phyloP scores from a whole-genome alignment of 441 rosid genomes.

The Gossypium davidsonii region DNA sequence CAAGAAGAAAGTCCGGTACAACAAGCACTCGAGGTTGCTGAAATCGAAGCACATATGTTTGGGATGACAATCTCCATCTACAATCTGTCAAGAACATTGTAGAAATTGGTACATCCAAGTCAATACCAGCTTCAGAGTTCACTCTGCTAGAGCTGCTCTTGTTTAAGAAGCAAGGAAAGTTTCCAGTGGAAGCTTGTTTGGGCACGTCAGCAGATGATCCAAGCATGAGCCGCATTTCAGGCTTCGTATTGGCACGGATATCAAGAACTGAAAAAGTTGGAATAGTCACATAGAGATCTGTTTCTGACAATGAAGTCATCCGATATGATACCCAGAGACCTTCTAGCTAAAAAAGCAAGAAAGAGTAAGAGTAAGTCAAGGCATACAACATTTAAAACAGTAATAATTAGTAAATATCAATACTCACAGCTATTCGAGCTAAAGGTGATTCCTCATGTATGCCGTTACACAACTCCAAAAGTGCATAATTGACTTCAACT shows the following conservation, averaged over 20 bases:
- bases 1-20: conserved; percentile 95
- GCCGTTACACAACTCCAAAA: conserved; percentile 87
- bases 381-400: not conserved
- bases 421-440: conserved; percentile 82
- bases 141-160: conserved; percentile 49
- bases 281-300: conserved; percentile 86
- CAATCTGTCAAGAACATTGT: conserved; percentile 96
- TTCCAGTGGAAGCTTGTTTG: conserved; percentile 65
- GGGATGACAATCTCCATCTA: conserved; percentile 86
- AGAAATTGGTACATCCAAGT: conserved; percentile 53
- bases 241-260: conserved; percentile 77
- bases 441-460: conserved; percentile 74
- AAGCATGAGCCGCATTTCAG: conserved; percentile 99
- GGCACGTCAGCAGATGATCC: conserved; percentile 87
- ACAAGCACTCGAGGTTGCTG: conserved; percentile 97
- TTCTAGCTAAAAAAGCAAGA: conserved; percentile 66
- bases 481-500: conserved; percentile 79
- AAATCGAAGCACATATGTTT: conserved; percentile 75
- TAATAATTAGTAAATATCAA: conserved; percentile 7
- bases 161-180: conserved; percentile 41
- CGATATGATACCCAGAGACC: conserved; percentile 95
- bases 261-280: conserved; percentile 87
- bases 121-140: conserved; percentile 44
- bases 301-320: conserved; percentile 82
- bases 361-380: conserved; percentile 13